These are phyloP conservation scores for Eucalyptus curtisii DNA, from an alignment of 345 rosid genomes.

Conservation along the genomic window DNA sequence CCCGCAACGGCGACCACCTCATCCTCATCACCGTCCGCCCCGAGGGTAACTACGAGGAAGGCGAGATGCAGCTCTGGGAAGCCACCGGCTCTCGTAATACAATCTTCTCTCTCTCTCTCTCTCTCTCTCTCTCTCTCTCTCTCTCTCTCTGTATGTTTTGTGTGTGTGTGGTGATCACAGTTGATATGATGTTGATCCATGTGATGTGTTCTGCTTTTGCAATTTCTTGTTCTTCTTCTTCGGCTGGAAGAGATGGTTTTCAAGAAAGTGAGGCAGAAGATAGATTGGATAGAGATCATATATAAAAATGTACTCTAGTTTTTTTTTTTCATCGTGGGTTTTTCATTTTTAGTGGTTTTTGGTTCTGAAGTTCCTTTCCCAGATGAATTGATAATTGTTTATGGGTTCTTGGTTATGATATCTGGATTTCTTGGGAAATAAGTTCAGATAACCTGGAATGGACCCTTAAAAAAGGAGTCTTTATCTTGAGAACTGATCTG, in stretches of 20 bases:
- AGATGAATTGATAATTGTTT: neutral
- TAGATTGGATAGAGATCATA: neutral
- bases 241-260: neutral
- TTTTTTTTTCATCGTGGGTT: neutral
- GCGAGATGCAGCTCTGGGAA: conserved; percentile 94
- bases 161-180: neutral
- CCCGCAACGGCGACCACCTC: conserved; percentile 74
- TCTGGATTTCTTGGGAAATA: neutral
- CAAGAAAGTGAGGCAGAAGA: neutral
- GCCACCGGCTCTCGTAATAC: conserved; percentile 70
- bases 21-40: conserved; percentile 49
- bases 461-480: neutral
- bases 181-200: neutral
- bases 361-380: neutral
- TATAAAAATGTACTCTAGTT: neutral
- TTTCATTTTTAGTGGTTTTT: neutral
- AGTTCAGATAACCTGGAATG: neutral
- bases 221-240: neutral
- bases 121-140: neutral
- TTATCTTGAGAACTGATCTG: neutral
- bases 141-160: neutral
- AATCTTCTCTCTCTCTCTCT: neutral
- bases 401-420: neutral
- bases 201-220: neutral
- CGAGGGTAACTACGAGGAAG: conserved; percentile 49